These are phyloP conservation scores for Mortierella sp. DNA, from an alignment of 371 early-diverging fungal species.

Conservation along the genomic window DNA sequence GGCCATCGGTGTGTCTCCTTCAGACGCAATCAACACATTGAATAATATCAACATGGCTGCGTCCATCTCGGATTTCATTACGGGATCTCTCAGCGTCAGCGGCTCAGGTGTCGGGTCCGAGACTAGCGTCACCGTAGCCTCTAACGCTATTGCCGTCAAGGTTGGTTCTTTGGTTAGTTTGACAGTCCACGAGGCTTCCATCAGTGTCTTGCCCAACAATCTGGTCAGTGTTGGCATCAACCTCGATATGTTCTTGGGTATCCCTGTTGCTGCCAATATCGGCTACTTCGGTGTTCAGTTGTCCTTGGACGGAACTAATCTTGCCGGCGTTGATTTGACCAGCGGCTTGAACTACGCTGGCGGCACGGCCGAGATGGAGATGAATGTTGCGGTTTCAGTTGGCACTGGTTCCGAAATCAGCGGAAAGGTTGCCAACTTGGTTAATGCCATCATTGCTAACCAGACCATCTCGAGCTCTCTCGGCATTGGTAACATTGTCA, in stretches of 20 bases:
- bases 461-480: constrained; percentile 41
- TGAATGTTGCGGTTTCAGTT: constrained; percentile 33
- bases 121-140: constrained; percentile 35
- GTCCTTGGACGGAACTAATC: constrained; percentile 35
- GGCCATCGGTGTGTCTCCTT: constrained; percentile 42
- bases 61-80: constrained; percentile 35
- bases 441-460: constrained; percentile 48
- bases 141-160: constrained; percentile 35
- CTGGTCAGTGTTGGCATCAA: constrained; percentile 33
- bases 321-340: constrained; percentile 43
- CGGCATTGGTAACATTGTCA: constrained; percentile 37
- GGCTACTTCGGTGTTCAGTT: constrained; percentile 51
- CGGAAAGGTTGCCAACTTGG: constrained; percentile 43
- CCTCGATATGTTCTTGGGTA: constrained; percentile 50
- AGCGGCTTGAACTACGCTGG: constrained; percentile 39
- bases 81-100: constrained; percentile 28
- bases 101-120: constrained; percentile 20
- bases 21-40: constrained; percentile 45
- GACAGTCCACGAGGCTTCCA: constrained; percentile 46
- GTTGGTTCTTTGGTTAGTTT: constrained; percentile 37
- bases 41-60: constrained; percentile 29
- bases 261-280: constrained; percentile 51
- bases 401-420: constrained; percentile 42
- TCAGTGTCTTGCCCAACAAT: constrained; percentile 51
- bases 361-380: constrained; percentile 38